Percentiles rank a stretch among this genome's conserved stretches.
Conservation (phyloP, 2,329 filamentous ascomycete species). For the Cladosporium austrohemisphaericum region DNA sequence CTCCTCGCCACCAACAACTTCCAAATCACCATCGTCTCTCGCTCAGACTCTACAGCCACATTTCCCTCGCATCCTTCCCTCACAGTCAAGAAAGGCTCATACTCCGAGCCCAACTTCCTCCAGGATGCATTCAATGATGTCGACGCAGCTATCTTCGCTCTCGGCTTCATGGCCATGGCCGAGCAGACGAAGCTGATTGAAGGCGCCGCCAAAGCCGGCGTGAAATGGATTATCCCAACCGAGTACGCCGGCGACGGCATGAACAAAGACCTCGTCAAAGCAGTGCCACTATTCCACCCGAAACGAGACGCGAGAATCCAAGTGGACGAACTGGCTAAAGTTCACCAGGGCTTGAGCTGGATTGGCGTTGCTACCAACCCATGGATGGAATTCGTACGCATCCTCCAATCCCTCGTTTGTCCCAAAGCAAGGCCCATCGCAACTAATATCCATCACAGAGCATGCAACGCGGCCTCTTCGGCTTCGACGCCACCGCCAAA, state of each 20-base stretch:
- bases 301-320: conserved; percentile 20
- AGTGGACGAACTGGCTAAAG: conserved; percentile 25
- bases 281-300: conserved; percentile 19
- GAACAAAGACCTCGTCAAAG: conserved; percentile 20
- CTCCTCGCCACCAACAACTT: conserved; percentile 30
- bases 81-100: conserved; percentile 26
- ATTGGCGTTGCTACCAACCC: conserved; percentile 30
- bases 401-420: background rate
- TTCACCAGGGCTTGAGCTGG: conserved; percentile 38
- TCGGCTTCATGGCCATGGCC: conserved; percentile 25
- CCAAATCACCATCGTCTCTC: conserved; percentile 37
- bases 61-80: conserved; percentile 28
- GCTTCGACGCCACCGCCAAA: conserved; percentile 24
- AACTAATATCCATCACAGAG: background rate
- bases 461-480: conserved; percentile 35
- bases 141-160: conserved; percentile 32
- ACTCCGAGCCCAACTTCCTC: conserved; percentile 23
- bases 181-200: conserved; percentile 24
- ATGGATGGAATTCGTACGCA: conserved; percentile 26
- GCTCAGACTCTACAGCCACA: conserved; percentile 38
- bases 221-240: conserved; percentile 28
- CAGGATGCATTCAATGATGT: conserved; percentile 26
- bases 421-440: background rate
- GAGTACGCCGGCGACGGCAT: conserved; percentile 25
- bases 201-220: conserved; percentile 26